Evolutionary conservation across 2,329 filamentous ascomycete species (phyloP).

Genomic region (Trichoderma citrinoviride): DNA sequence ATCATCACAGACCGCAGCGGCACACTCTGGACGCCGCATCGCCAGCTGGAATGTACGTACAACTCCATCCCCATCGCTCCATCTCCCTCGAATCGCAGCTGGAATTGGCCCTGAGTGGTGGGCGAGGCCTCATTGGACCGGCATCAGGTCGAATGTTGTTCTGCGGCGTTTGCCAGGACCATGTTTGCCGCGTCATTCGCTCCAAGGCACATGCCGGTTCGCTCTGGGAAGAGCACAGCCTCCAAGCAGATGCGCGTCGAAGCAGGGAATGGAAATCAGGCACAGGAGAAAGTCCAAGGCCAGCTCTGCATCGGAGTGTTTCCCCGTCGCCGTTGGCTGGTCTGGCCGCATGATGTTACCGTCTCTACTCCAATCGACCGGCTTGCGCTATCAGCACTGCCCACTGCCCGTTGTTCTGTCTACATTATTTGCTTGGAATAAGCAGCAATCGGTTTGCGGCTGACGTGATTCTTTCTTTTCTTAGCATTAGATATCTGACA

Average conservation of each 20-base stretch:
- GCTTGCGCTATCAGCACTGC: constrained; percentile 19
- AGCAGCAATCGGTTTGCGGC: constrained; percentile 10
- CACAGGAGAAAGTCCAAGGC: neutral
- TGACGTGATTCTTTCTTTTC: constrained; percentile 15
- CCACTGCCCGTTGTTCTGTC: neutral
- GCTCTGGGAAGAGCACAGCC: constrained; percentile 10
- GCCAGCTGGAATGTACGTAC: constrained; percentile 15
- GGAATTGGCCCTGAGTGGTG: neutral
- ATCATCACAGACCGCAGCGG: constrained; percentile 25
- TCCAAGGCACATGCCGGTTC: constrained; percentile 7
- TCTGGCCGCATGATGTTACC: constrained; percentile 12
- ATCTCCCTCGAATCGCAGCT: neutral
- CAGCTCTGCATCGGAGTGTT: constrained; percentile 5
- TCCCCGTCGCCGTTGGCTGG: neutral
- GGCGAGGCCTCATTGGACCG: neutral
- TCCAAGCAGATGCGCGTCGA: constrained; percentile 16
- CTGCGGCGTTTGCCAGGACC: neutral
- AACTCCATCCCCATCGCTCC: neutral
- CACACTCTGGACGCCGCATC: neutral
- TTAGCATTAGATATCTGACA: constrained; percentile 1
- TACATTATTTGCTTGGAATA: constrained; percentile 8
- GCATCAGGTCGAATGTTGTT: neutral
- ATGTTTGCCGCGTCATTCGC: neutral
- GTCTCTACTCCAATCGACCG: neutral
- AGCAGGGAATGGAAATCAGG: neutral